Base-by-base conservation (phyloP, 2,329 filamentous ascomycete species). In the Trichophyton simii region DNA sequence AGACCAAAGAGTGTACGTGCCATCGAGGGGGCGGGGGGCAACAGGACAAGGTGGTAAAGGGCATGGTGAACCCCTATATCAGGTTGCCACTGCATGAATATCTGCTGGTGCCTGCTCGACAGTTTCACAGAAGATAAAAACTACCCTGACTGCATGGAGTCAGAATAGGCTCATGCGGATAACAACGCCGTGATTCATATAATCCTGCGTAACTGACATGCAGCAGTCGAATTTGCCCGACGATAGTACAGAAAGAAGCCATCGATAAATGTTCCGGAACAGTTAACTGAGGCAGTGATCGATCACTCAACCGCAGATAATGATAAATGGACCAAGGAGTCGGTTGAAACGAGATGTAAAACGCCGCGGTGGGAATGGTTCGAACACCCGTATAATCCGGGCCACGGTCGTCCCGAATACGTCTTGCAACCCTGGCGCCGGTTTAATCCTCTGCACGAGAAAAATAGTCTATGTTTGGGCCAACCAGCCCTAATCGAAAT, bases 391-490 rank as follows among this genome's bases (percentile, higher is more conserved):
- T 55, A 55, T 55, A n/a, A 18, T 25, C 34, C 28, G 52, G 52
- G 25, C 31, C 28, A 20, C 15, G 52, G 52, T 55, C 31, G 52
- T 18, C 28, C 52, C 52, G 52, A 55, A 18, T 8, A 55, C n/a
- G 52, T 28, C 52, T 55, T 18, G 34, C 28, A 36, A 18, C 28
- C 52, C 52, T 55, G 52, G 52, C 52, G n/a, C 25, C 52, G 15
- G 52, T 55, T 55, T 20, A 13, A 55, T 55, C 20, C 52, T 55
- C 52, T 55, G 52, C 52, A 55, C 52, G 18, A 20, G 52, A n/a
- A n/a, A 55, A n/a, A 55, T 55, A 55, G 52, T 55, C 52, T 55
- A 55, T 55, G 52, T 55, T 55, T 55, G 52, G 52, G 28, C 52
- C 52, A 55, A 38, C 52, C 52, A 36, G 52, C 52, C 52, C 52